Conservation (phyloP, 2,329 filamentous ascomycete genomes). For the Penicillium sp. region DNA sequence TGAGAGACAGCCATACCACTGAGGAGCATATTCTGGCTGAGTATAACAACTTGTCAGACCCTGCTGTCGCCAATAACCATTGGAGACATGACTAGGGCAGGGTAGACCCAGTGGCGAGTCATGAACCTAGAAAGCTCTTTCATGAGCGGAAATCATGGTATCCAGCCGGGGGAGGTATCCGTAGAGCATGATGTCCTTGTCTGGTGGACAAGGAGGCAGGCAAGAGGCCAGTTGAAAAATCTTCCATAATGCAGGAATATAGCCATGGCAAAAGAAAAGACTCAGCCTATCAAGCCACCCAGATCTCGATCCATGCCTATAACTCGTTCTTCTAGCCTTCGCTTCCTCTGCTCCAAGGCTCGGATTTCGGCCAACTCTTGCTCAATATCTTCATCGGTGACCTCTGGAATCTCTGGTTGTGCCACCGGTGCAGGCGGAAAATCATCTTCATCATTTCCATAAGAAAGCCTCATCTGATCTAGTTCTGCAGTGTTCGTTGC, state of each 20-base stretch:
- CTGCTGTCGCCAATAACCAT: background rate
- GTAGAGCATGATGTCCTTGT: background rate
- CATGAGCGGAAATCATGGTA: background rate
- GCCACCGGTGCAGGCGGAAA: slow-evolving; percentile 46
- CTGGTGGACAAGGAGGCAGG: background rate
- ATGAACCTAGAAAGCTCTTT: background rate
- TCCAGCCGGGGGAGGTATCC: background rate
- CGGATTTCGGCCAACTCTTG: slow-evolving; percentile 55
- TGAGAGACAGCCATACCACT: background rate
- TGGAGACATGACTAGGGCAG: background rate
- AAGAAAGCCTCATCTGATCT: slow-evolving; percentile 64
- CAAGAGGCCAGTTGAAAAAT: background rate
- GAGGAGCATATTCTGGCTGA: background rate
- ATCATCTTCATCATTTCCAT: slow-evolving; percentile 55
- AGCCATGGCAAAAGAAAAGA: background rate
- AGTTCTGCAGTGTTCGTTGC: slow-evolving; percentile 72
- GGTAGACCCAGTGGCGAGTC: background rate
- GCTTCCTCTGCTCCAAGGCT: slow-evolving; percentile 63
- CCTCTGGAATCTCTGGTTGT: slow-evolving; percentile 22
- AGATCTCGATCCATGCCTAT: slow-evolving; percentile 66
- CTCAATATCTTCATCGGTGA: slow-evolving; percentile 46
- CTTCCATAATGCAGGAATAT: background rate
- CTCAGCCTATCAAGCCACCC: slow-evolving; percentile 58
- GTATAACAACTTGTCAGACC: background rate
- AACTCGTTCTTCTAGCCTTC: slow-evolving; percentile 61